phyloP scores from a whole-genome alignment of 176 grass and related monocot genomes.

The Carex parvula region DNA sequence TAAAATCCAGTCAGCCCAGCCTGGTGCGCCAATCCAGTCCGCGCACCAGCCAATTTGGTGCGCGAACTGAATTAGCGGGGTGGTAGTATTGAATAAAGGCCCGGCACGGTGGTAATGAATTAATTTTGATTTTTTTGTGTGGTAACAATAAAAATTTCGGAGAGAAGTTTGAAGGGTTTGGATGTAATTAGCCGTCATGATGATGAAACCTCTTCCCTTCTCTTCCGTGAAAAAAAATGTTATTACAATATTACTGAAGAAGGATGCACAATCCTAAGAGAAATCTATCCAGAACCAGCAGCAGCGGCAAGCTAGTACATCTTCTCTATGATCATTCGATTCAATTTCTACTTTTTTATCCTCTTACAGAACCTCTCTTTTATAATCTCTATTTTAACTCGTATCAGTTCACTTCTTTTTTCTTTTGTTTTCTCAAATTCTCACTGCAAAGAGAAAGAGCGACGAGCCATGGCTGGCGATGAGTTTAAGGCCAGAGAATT shows the following conservation, averaged over 20 bases:
- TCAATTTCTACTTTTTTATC: neutral
- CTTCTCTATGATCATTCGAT: neutral
- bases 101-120: no score
- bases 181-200: neutral
- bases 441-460: conserved; percentile 28
- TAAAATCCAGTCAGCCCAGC: no score
- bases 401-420: neutral
- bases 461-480: conserved; percentile 84
- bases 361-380: neutral
- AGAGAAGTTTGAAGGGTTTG: neutral
- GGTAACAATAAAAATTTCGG: no score
- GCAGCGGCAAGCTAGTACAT: conserved; percentile 3
- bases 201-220: neutral
- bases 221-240: neutral
- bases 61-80: no score
- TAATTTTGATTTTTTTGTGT: no score
- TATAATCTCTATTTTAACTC: neutral
- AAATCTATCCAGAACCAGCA: conserved; percentile 33
- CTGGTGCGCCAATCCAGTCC: no score
- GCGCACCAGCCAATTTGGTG: no score
- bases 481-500: conserved; percentile 54
- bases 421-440: neutral
- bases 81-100: no score
- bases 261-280: conserved; percentile 16
- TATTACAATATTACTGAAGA: no score